Base-by-base conservation (phyloP, 306 rosid genomes). In the Cajanus cajan region DNA sequence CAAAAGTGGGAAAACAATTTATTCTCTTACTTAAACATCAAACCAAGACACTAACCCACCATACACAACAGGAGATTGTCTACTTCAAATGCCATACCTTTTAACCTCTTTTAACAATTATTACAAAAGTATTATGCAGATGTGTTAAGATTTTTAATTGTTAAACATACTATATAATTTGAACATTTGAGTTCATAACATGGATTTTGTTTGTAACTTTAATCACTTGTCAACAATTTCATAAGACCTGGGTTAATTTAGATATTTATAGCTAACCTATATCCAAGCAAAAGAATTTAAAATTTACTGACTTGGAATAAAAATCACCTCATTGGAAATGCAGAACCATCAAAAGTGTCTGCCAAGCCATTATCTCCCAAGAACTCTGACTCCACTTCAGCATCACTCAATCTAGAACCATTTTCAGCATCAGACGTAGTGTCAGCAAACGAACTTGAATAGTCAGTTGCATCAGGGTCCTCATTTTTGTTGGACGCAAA, bases 391-490 rank as follows among this genome's bases (percentile, higher is more conserved):
- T 92, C 97, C 73, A 84, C 97, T 85, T 94, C 97, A 13, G 88
- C 92, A 79, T 91, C 97, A 67, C 95, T 86, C 63, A 82, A 61
- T 82, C 89, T 88, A 44, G 91, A 82, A 67, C 83, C 67, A 71
- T 81, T 85, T 54, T 89, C 92, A 14, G 73, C 75, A 61, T 87
- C 92, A 62, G 94, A 90, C 1, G 40, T 36, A 31, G 97, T 88
- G 77, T 84, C 87, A 0, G 87, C 97, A 79, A 94, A 94, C 4
- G 97, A 94, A 79, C 95, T 92, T 58, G 98, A 94, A 82, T 88
- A 85, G 75, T 94, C 97, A 55, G 97, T 94, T 61, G 94, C 98
- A 79, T 92, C 93, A 28, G 92, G 94, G 62, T 92, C 98, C 54
- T 88, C 93, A 24, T 68, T 80, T 73, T 88, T 90, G 66, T 67